phyloP scores from a whole-genome alignment of 2,329 filamentous ascomycete genomes.

The Pochonia chlamydosporia region DNA sequence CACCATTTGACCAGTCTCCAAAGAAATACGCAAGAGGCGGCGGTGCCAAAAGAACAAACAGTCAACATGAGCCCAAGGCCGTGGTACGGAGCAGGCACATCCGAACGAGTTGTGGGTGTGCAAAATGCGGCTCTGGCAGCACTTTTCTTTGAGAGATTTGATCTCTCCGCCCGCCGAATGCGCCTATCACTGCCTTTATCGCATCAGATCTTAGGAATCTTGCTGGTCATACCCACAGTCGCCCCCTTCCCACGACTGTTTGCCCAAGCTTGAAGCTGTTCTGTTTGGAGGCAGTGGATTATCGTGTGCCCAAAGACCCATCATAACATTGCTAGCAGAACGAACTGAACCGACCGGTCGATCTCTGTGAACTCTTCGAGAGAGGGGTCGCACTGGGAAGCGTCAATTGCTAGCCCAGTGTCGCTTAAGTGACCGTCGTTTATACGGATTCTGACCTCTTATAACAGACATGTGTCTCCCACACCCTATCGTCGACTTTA shows the following conservation, averaged over 20 bases:
- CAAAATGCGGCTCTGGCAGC: neutral
- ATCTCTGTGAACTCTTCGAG: too few species aligned
- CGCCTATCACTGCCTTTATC: neutral
- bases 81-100: neutral
- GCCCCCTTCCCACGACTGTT: neutral
- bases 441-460: neutral
- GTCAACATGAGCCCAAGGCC: neutral
- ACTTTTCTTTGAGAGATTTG: neutral
- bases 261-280: neutral
- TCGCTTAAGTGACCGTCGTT: too few species aligned
- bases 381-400: neutral
- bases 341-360: neutral
- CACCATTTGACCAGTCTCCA: too few species aligned
- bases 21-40: neutral
- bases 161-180: neutral
- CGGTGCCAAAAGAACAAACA: neutral
- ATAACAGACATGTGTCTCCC: neutral
- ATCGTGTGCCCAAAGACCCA: neutral
- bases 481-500: neutral
- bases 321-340: neutral
- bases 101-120: too few species aligned
- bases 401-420: neutral
- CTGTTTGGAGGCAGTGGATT: too few species aligned
- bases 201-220: neutral
- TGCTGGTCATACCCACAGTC: neutral